Percentiles rank a stretch among this genome's conserved stretches.
Conservation (phyloP, 805 yeast species). For the Yamadazyma olivae region DNA sequence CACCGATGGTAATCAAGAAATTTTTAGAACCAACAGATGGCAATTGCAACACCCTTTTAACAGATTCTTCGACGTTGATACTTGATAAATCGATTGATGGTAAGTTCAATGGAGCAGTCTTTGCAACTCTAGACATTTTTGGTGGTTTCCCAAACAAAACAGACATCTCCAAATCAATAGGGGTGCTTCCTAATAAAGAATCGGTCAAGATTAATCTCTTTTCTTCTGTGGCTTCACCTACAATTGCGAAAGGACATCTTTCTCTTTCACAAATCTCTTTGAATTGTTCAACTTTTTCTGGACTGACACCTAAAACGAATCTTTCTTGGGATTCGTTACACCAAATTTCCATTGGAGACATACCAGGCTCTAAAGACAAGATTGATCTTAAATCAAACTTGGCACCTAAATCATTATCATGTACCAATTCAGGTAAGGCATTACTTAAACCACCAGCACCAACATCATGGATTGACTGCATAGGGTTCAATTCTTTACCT, state of each 20-base stretch:
- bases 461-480: constrained; percentile 95
- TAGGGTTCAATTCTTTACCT: constrained; percentile 65
- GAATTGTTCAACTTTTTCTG: constrained; percentile 69
- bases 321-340: constrained; percentile 99
- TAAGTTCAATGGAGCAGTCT: constrained; percentile 57
- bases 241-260: constrained; percentile 94
- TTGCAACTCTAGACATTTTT: constrained; percentile 78
- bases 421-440: constrained; percentile 96
- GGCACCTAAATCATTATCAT: constrained; percentile 96
- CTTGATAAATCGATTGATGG: constrained; percentile 32
- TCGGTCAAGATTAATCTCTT: constrained; percentile 81
- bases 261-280: constrained; percentile 86
- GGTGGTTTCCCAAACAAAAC: constrained; percentile 97
- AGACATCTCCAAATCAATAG: constrained; percentile 95
- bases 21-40: constrained; percentile 96
- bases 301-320: constrained; percentile 89
- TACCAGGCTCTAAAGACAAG: constrained; percentile 89
- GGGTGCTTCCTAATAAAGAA: constrained; percentile 70
- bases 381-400: constrained; percentile 86
- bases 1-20: constrained; percentile 96
- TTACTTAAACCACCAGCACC: constrained; percentile 99
- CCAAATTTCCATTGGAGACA: constrained; percentile 99
- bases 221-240: constrained; percentile 89
- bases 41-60: constrained; percentile 77
- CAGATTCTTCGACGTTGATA: constrained; percentile 54